Conservation (phyloP, 2,329 filamentous ascomycete genomes). For the Stachybotrys elegans region DNA sequence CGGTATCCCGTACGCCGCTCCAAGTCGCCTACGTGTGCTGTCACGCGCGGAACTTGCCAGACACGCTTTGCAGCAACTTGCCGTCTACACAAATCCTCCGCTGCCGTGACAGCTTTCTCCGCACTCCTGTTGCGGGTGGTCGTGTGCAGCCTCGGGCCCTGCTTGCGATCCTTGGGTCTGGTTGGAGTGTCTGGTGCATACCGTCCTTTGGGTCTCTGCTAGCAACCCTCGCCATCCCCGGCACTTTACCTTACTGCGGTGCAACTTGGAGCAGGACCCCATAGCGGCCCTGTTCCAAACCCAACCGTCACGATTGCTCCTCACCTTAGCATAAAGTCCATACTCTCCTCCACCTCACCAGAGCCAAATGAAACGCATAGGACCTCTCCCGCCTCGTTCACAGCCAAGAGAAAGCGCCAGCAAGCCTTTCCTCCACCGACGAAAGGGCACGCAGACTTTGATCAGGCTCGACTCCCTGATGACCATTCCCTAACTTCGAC, state of each 20-base stretch:
- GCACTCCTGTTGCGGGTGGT: too few relatives aligned
- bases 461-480: slow-evolving; percentile 6
- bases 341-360: slow-evolving; percentile 41
- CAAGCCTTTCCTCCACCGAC: slow-evolving; percentile 10
- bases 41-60: too few relatives aligned
- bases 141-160: too few relatives aligned
- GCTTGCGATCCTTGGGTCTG: neutral
- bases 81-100: too few relatives aligned
- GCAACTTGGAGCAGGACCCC: neutral
- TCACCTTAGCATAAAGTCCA: slow-evolving; percentile 45
- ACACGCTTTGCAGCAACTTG: too few relatives aligned
- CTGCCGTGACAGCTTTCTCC: neutral
- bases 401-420: slow-evolving; percentile 13
- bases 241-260: neutral
- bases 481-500: slow-evolving; percentile 2
- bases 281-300: slow-evolving; percentile 18
- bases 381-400: slow-evolving; percentile 9
- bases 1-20: too few relatives aligned
- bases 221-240: too few relatives aligned
- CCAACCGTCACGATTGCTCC: slow-evolving; percentile 45
- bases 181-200: neutral
- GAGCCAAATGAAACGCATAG: slow-evolving; percentile 31
- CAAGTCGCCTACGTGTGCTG: too few relatives aligned
- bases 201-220: too few relatives aligned
- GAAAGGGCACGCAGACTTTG: slow-evolving; percentile 6